phyloP scores from a whole-genome alignment of 345 rosid genomes.

The Pugionium dolabratum region DNA sequence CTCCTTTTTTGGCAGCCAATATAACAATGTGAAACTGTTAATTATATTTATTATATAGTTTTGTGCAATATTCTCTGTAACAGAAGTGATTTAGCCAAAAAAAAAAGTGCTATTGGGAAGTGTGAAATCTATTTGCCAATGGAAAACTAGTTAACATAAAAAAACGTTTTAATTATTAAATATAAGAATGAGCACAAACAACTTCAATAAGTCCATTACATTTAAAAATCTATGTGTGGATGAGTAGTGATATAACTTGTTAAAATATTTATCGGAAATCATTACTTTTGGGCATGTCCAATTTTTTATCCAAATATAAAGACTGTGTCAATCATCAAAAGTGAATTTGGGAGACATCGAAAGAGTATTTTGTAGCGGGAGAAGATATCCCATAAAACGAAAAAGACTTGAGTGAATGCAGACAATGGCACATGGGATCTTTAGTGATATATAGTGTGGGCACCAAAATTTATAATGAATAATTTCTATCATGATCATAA shows the following conservation, averaged over 20 bases:
- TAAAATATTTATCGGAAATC: not conserved
- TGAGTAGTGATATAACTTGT: not conserved
- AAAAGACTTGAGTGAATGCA: conserved; percentile 32
- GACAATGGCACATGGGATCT: conserved; percentile 42
- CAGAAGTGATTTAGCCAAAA: no score
- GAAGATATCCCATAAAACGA: conserved; percentile 24
- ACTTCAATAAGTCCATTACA: not conserved
- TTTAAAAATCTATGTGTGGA: not conserved
- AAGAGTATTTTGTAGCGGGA: conserved; percentile 2
- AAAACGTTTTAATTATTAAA: not conserved
- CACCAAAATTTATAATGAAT: conserved; percentile 35
- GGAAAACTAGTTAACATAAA: no score
- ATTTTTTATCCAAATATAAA: conserved; percentile 24
- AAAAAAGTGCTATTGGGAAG: not conserved
- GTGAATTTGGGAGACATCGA: conserved; percentile 24
- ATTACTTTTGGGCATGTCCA: not conserved
- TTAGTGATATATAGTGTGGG: conserved; percentile 38
- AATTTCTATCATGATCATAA: conserved; percentile 26
- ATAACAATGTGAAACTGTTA: not conserved
- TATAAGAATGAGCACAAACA: not conserved
- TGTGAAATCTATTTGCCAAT: not conserved
- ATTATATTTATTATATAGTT: not conserved
- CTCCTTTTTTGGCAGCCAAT: not conserved
- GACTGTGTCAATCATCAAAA: conserved; percentile 30
- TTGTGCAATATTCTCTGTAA: not conserved